These are phyloP conservation scores for Cryptosporidium bovis DNA, from an alignment of 169 alveolate genomes.

Conservation along the genomic window DNA sequence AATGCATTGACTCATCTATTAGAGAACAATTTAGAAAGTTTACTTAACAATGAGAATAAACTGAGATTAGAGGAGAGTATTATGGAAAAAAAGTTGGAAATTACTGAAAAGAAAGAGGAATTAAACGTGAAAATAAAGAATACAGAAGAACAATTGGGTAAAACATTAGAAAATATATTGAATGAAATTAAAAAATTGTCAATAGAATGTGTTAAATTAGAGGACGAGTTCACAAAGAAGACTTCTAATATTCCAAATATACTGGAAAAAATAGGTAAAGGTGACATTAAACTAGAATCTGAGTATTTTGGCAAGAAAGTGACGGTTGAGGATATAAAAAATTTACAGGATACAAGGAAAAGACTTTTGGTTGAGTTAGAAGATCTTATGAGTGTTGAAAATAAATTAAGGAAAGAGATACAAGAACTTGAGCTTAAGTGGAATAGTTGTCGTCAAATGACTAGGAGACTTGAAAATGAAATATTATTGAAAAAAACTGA, in stretches of 20 bases:
- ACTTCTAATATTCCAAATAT: conserved; percentile 58
- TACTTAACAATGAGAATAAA: conserved; percentile 18
- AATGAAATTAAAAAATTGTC: conserved; percentile 11
- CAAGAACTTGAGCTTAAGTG: conserved; percentile 47
- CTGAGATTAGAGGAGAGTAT: conserved; percentile 28
- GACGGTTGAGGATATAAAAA: conserved; percentile 40
- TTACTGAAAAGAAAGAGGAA: neutral
- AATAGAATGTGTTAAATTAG: conserved; percentile 11
- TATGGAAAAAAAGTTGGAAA: conserved; percentile 10
- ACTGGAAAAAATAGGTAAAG: conserved; percentile 14
- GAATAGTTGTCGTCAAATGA: conserved; percentile 30
- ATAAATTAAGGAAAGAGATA: conserved; percentile 29
- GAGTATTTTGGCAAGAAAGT: conserved; percentile 41
- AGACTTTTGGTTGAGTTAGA: conserved; percentile 21
- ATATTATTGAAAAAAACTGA: conserved; percentile 62
- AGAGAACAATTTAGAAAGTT: conserved; percentile 20
- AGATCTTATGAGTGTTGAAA: conserved; percentile 18
- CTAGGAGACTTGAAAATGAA: conserved; percentile 53
- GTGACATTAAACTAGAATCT: conserved; percentile 13
- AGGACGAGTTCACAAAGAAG: conserved; percentile 25
- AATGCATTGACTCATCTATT: conserved; percentile 31
- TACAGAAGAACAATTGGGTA: neutral
- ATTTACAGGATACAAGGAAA: conserved; percentile 35
- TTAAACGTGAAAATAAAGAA: neutral
- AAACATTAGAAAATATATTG: conserved; percentile 10